Conservation (phyloP, 768 basidiomycete species). For the Candolleomyces aberdarensis region DNA sequence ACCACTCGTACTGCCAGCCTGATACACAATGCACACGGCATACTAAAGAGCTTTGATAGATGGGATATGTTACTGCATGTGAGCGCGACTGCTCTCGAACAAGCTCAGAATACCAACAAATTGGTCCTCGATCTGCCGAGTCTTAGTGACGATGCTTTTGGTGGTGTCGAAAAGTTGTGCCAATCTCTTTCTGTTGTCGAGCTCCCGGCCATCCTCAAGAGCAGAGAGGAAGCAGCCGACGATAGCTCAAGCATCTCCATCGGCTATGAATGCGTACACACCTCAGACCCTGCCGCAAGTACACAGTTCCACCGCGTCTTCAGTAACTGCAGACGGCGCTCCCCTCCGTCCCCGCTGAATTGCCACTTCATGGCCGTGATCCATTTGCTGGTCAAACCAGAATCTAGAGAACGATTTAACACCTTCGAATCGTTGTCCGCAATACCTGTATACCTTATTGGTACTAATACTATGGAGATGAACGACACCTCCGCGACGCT, state of each 20-base stretch:
- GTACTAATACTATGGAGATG: neutral
- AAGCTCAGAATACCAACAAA: too few species aligned
- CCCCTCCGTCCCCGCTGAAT: neutral
- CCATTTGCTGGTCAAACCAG: neutral
- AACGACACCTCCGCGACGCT: neutral
- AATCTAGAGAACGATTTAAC: neutral
- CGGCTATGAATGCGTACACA: neutral
- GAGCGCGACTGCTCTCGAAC: too few species aligned
- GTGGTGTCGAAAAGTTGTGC: too few species aligned
- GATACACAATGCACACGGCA: too few species aligned
- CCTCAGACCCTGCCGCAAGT: neutral
- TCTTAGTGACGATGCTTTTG: too few species aligned
- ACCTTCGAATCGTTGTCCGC: neutral
- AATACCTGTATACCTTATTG: neutral
- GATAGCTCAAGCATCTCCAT: neutral
- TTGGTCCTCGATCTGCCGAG: too few species aligned
- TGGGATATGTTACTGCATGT: too few species aligned
- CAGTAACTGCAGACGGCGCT: neutral
- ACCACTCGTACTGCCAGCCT: too few species aligned
- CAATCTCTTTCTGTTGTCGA: too few species aligned
- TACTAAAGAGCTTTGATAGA: too few species aligned
- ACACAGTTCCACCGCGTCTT: neutral
- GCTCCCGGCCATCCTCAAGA: neutral
- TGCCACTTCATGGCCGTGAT: neutral
- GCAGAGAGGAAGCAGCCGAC: neutral